A percentile compares a stretch with the other conserved stretches of the same genome.
phyloP scores from a whole-genome alignment of 1,284 basidiomycete species.

The Ceratobasidium sp. region DNA sequence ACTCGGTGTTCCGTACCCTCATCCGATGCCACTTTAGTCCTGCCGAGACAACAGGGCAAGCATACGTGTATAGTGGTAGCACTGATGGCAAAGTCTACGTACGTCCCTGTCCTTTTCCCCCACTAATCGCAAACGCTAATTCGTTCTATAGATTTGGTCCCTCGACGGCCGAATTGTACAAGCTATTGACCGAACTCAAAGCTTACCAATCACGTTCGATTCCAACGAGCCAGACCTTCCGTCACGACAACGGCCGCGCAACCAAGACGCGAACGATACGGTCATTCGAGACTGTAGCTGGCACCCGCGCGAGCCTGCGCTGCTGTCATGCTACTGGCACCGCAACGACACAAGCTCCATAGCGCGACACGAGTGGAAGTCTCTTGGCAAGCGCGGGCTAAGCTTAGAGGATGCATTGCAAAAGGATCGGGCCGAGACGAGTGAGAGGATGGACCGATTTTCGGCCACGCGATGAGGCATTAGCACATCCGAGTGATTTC shows the following conservation, averaged over 20 bases:
- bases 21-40: slow-evolving; percentile 98
- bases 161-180: slow-evolving; percentile 86
- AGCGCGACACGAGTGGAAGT: slow-evolving; percentile 94
- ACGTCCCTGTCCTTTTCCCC: slow-evolving; percentile 44
- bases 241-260: slow-evolving; percentile 43
- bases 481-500: no score
- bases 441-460: slow-evolving; percentile 13
- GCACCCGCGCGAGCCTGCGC: slow-evolving; percentile 83
- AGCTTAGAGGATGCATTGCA: slow-evolving; percentile 78
- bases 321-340: slow-evolving; percentile 93
- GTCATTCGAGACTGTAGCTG: slow-evolving; percentile 90
- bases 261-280: slow-evolving; percentile 52
- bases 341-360: slow-evolving; percentile 63
- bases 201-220: slow-evolving; percentile 72
- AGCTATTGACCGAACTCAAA: slow-evolving; percentile 81
- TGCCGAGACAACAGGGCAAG: slow-evolving; percentile 85
- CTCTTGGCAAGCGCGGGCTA: slow-evolving; percentile 68
- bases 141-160: slow-evolving; percentile 79
- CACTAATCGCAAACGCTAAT: slow-evolving; percentile 38
- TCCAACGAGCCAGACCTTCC: slow-evolving; percentile 63
- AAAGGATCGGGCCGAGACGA: slow-evolving; percentile 53
- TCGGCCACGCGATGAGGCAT: no score
- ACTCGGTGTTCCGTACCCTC: slow-evolving; percentile 89
- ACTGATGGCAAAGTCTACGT: slow-evolving; percentile 84
- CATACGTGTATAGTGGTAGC: slow-evolving; percentile 94